phyloP scores from a whole-genome alignment of 176 grass and related monocot genomes.

The Carex cristatella region DNA sequence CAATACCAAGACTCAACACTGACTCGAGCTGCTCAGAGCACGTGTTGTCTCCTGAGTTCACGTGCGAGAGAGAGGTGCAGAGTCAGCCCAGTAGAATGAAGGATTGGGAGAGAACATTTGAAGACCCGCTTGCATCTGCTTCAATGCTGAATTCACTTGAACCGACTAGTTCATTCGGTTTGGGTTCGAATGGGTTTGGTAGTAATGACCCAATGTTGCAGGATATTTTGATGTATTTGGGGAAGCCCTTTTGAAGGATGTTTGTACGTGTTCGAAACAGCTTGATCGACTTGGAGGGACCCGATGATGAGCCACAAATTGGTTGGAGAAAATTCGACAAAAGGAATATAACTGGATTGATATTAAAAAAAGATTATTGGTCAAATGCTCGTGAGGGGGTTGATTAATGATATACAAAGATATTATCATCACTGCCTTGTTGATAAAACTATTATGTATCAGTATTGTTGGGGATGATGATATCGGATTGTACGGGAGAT shows the following conservation, averaged over 20 bases:
- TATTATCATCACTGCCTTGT: not conserved
- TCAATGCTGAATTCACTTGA: slow-evolving; percentile 31
- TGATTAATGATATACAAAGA: not conserved
- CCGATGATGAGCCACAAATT: slow-evolving; percentile 12
- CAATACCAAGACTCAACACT: slow-evolving; percentile 80
- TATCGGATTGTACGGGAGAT: not conserved
- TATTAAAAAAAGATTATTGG: not conserved
- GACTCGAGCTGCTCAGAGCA: slow-evolving; percentile 98
- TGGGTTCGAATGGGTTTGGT: slow-evolving; percentile 18
- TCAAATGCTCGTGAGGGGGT: not conserved
- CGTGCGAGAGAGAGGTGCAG: slow-evolving; percentile 80
- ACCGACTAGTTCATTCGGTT: not conserved
- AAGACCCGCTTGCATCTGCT: slow-evolving; percentile 27
- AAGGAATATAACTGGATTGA: not conserved
- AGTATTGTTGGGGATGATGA: not conserved
- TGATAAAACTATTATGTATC: slow-evolving; percentile 5
- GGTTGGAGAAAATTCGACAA: not conserved
- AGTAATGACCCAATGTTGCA: slow-evolving; percentile 70
- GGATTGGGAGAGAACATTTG: slow-evolving; percentile 83
- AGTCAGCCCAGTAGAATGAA: slow-evolving; percentile 75
- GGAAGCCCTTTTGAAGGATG: slow-evolving; percentile 63
- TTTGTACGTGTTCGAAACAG: not conserved
- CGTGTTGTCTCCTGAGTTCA: slow-evolving; percentile 67
- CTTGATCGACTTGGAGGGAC: not conserved
- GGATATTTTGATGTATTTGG: slow-evolving; percentile 91